Evolutionary conservation across 1,284 basidiomycete species (phyloP), one percentile per base, ranked within the genome.

Genomic region (Gomphus bonarii): DNA sequence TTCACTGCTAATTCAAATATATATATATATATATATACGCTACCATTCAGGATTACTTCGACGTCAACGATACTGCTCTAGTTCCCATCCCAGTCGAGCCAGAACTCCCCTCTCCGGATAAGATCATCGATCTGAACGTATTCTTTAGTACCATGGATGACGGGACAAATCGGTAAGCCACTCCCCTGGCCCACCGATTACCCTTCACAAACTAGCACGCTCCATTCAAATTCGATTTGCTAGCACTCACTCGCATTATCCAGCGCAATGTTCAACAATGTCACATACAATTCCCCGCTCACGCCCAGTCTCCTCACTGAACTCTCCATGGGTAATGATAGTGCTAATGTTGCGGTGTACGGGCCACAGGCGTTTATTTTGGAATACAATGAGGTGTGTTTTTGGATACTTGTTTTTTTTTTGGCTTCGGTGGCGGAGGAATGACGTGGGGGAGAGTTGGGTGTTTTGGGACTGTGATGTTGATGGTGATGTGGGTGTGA

Each of bases 231-330:
- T 38, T 18, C 43, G n/a, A 46, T 6, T 11, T 5, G 14, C 18
- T 25, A 11, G 2, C 20, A 50, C 20, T 30, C 8, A 38, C 10
- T 52, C 30, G n/a, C 28, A 14, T 14, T 14, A 10, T 36, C 16
- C 50, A 58, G 73, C 60, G 88, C 78, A 25, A 81, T 79, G 73
- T 84, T 91, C 71, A 84, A 90, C 64, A 72, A 77, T 50, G 74
- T 88, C 66, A 83, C 83, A 22, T 92, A 85, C 72, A 80, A 85
- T 68, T 60, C 73, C 0, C 85, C 84, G 0, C 66, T 81, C 31
- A 84, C 87, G 11, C 92, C 93, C 0, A 76, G 85, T 0, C 71
- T 92, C 59, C 76, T 95, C 61, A 85, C 86, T n/a, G 79, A 74
- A 58, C 71, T 92, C 60, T 85, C 80, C 20, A 82, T 95, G 64